These are phyloP conservation scores for Alternaria sp. DNA, from an alignment of 2,329 filamentous ascomycete species.

Conservation along the genomic window DNA sequence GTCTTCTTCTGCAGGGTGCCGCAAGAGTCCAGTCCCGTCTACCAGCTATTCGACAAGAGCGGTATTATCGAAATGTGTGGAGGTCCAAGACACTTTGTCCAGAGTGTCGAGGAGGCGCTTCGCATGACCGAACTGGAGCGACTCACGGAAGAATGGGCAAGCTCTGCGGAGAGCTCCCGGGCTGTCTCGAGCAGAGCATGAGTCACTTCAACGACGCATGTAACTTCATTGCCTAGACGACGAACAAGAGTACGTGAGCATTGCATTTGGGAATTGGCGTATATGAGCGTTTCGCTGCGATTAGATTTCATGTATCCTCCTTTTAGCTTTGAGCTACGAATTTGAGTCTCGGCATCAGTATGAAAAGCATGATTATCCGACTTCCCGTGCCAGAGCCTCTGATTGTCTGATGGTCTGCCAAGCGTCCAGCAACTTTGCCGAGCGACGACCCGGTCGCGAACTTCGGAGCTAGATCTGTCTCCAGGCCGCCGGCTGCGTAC, in stretches of 20 bases:
- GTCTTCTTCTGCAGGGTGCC: slow-evolving; percentile 75
- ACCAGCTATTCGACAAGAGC: slow-evolving; percentile 73
- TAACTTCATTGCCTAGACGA: neutral
- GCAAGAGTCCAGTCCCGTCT: slow-evolving; percentile 62
- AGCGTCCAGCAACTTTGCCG: neutral
- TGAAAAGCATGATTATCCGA: neutral
- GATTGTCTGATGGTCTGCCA: neutral
- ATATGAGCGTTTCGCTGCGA: neutral
- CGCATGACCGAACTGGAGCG: slow-evolving; percentile 78
- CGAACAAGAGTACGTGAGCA: neutral
- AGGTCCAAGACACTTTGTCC: slow-evolving; percentile 78
- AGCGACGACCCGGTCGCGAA: neutral
- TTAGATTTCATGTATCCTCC: neutral
- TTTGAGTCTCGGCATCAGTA: neutral
- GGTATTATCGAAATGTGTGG: slow-evolving; percentile 87
- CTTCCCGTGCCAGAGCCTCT: neutral
- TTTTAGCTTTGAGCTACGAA: neutral
- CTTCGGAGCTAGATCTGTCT: neutral
- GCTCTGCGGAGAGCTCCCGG: slow-evolving; percentile 32
- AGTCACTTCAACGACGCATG: neutral
- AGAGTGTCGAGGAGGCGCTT: slow-evolving; percentile 83
- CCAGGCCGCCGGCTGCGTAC: neutral
- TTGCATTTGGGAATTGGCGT: neutral
- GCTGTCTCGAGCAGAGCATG: slow-evolving; percentile 13
- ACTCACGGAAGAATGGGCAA: slow-evolving; percentile 46